Base-by-base conservation (phyloP, 192 early-diverging fungal genomes). In the Glomus cerebriforme region DNA sequence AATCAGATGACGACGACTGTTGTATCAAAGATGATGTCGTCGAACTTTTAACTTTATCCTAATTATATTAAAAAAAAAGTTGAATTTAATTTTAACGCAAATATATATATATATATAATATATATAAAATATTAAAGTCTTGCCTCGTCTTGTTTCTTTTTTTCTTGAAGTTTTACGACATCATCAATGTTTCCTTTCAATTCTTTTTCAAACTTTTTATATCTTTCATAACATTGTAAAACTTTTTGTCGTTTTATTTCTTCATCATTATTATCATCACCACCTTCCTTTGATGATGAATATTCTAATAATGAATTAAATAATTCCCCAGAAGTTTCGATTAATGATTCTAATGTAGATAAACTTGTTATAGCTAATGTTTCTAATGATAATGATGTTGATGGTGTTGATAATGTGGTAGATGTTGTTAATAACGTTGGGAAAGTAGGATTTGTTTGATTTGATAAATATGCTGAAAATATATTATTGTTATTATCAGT, bases 131-230 rank as follows among this genome's bases (percentile, higher is more conserved):
- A 64, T n/a, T n/a, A n/a, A n/a, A n/a, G n/a, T n/a, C 29, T 67
- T 35, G 0, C 27, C 32, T 67, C 34, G 17, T 39, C 35, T 10
- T n/a, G n/a, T 68, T 29, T 68, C 66, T 22, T 37, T 15, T 68
- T 68, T 43, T 1, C 24, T 68, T 37, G 15, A 54, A 54, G 49
- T 54, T 54, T 22, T 35, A 10, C 8, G n/a, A 68, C 3, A 68
- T 35, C n/a, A 68, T 37, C 34, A n/a, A 68, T 9, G 3, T 68
- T 22, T n/a, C 22, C n/a, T 68, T 68, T 68, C 34, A 68, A 39
- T 43, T 68, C 66, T 10, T 68, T 35, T n/a, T 6, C 15, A 68
- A 39, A 15, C 9, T 68, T 68, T 68, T 68, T 37, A 68, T 68
- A 68, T 12, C n/a, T 68, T 22, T 68, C 32, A 37, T 35, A 35